phyloP scores from a whole-genome alignment of 306 rosid genomes.

The Gillenia trifoliata region DNA sequence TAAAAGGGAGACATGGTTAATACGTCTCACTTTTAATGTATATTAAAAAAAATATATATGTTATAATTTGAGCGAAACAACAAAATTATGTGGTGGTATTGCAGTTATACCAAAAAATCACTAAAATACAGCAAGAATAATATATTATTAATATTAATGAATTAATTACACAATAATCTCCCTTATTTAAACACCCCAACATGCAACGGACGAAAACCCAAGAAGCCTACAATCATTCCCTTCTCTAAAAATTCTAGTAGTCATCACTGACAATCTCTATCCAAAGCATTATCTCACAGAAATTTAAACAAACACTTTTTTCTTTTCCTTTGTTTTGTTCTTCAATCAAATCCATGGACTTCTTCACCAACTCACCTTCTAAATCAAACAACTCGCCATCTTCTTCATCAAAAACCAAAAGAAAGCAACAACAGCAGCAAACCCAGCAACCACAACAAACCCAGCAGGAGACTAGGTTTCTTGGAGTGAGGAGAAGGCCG shows the following conservation, averaged over 20 bases:
- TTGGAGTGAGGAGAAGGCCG: constrained; percentile 48
- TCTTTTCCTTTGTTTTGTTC: background rate
- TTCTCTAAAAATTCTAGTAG: background rate
- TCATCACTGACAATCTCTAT: background rate
- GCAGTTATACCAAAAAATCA: background rate
- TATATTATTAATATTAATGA: background rate
- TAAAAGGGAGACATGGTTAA: background rate
- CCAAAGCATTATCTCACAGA: background rate
- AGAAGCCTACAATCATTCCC: constrained; percentile 30
- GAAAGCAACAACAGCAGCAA: constrained; percentile 21
- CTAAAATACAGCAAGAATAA: no score
- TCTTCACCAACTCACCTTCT: constrained; percentile 16
- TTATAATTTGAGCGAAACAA: no score
- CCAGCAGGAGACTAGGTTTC: constrained; percentile 25
- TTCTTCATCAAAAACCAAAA: constrained; percentile 26
- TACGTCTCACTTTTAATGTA: background rate
- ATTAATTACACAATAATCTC: background rate
- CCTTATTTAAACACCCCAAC: constrained; percentile 39
- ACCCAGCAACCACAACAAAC: constrained; percentile 16
- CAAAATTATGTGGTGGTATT: background rate
- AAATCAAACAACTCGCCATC: constrained; percentile 19
- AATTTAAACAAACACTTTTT: background rate
- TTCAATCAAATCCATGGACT: constrained; percentile 18
- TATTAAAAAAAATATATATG: background rate
- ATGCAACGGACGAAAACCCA: constrained; percentile 34